Conservation (phyloP, 2,329 filamentous ascomycete genomes). For the Fusarium camptoceras region DNA sequence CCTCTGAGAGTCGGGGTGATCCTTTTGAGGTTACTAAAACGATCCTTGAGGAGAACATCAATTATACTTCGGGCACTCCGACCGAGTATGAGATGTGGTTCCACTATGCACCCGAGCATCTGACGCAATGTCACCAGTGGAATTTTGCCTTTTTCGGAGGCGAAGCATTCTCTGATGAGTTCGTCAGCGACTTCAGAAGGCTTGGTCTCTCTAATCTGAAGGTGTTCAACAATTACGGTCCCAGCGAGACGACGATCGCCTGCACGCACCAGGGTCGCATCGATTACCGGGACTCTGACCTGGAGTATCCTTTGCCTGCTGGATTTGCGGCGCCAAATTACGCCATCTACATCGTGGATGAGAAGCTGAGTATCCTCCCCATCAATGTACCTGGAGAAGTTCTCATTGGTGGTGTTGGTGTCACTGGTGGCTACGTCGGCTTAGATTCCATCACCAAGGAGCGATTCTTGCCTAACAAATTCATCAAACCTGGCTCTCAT, state of each 20-base stretch:
- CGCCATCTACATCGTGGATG: not conserved
- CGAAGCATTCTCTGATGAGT: slow-evolving; percentile 20
- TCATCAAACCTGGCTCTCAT: not conserved
- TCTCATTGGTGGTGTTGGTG: slow-evolving; percentile 12
- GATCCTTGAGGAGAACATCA: slow-evolving; percentile 10
- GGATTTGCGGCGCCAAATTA: slow-evolving; percentile 2
- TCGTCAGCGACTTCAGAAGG: not conserved
- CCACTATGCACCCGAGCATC: not conserved
- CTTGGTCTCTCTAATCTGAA: not conserved
- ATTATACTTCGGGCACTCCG: slow-evolving; percentile 16
- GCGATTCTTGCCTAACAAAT: slow-evolving; percentile 1
- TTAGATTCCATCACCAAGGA: not conserved
- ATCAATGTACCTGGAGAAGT: slow-evolving; percentile 8
- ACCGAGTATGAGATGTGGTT: slow-evolving; percentile 19
- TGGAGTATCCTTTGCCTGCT: not conserved
- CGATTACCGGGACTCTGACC: not conserved
- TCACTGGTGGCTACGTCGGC: slow-evolving; percentile 8
- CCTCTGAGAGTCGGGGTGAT: slow-evolving; percentile 1
- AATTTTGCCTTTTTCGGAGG: slow-evolving; percentile 29
- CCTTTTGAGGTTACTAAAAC: slow-evolving; percentile 3
- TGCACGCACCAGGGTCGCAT: not conserved
- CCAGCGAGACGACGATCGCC: slow-evolving; percentile 42
- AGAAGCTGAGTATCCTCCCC: not conserved
- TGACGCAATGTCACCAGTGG: not conserved
- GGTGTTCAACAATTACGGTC: slow-evolving; percentile 46